Evolutionary conservation across 2,329 filamentous ascomycete species (phyloP), one percentile per base, ranked within the genome.

Genomic region (Colletotrichum endophyticum): DNA sequence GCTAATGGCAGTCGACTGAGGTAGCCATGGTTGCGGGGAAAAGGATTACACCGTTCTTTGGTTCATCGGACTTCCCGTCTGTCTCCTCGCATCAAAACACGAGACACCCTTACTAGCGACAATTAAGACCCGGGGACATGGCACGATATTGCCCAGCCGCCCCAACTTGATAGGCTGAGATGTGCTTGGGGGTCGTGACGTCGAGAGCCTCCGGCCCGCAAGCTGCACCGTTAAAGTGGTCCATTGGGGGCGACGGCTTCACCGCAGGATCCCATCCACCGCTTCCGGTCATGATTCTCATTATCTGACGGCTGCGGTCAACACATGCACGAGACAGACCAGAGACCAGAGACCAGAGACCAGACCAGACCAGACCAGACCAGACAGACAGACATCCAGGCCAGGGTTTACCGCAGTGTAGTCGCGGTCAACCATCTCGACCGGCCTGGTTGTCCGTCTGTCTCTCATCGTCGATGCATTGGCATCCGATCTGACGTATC

Each of bases 31-130:
- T 22, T 73, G 70, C 57, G 69, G 67, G 73, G 62, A 62, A 56
- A 61, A 39, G 27, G 39, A 27, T 15, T 34, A 75, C 49, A 67
- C 70, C 70, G 39, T 67, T 73, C 27, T 59, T 68, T 49, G 36
- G 72, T 49, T 68, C 70, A 68, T 73, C 70, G 39, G 63, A 68
- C 70, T 63, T 75, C 53, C 73, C 70, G 61, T 66, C 39, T n/a
- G 22, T 57, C 30, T 30, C 36, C 49, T 62, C 30, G 34, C 62
- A 56, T 36, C 30, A 75, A 32, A 70, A 70, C 68, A 62, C 62
- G 69, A 75, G 28, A 71, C 28, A 27, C 44, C 72, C 67, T 66
- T 71, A 71, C 68, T 66, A 32, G 61, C 49, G 27, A 34, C 49
- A n/a, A 67, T 39, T 62, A 72, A 72, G 68, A 62, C 72, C 69